These are phyloP conservation scores for Chlamydomonas applanata DNA, from an alignment of 139 green algal species.

Conservation along the genomic window DNA sequence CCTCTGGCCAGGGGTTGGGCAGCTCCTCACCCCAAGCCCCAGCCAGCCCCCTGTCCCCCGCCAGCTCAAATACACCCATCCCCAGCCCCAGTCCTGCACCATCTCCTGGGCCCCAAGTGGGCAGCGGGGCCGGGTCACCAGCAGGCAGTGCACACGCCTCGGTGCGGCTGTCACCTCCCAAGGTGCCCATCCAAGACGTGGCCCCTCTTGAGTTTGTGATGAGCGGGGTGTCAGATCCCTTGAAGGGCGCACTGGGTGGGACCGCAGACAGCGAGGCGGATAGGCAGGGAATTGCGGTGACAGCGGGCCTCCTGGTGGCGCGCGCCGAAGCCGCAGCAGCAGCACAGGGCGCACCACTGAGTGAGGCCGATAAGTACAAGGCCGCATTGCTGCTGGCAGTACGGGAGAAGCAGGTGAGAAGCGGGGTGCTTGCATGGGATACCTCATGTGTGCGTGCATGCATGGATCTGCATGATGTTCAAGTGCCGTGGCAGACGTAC, in stretches of 20 bases:
- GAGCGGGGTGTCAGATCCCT: not conserved
- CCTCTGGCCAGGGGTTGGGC: too few species aligned
- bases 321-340: conserved; percentile 23
- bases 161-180: too few species aligned
- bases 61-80: not conserved
- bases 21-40: not conserved
- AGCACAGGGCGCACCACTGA: not conserved
- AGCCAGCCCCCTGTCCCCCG: not conserved
- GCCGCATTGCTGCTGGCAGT: conserved; percentile 30
- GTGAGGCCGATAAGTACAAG: conserved; percentile 25
- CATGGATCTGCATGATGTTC: too few species aligned
- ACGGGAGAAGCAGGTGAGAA: conserved; percentile 35
- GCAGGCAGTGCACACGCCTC: too few species aligned
- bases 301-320: conserved; percentile 31
- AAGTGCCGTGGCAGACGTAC: too few species aligned
- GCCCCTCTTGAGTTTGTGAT: conserved; percentile 6
- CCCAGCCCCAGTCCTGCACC: not conserved
- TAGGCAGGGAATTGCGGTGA: conserved; percentile 14
- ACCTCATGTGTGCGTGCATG: too few species aligned
- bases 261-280: not conserved
- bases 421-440: too few species aligned
- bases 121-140: too few species aligned
- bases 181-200: too few species aligned
- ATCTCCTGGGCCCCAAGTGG: not conserved
- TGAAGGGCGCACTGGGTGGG: not conserved